Evolutionary conservation across 257 asterid genomes (phyloP).

Genomic region (Fraxinus cuspidata): DNA sequence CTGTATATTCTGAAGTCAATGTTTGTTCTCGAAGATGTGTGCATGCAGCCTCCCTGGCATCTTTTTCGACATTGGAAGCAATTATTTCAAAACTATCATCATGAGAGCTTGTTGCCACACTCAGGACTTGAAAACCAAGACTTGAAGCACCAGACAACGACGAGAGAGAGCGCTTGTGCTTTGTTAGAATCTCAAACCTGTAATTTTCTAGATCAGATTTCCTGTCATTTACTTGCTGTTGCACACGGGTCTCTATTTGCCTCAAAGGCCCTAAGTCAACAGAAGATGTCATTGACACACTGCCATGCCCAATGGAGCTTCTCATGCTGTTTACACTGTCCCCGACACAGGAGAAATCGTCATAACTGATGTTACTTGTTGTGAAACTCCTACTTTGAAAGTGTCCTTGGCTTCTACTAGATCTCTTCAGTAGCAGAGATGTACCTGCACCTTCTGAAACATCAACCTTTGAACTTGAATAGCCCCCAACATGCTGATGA

Average conservation of each 20-base stretch:
- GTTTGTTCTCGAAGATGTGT: conserved; percentile 41
- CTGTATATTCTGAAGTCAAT: conserved; percentile 45
- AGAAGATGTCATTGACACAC: conserved; percentile 80
- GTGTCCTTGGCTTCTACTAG: conserved; percentile 58
- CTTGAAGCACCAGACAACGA: conserved; percentile 76
- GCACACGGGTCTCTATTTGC: conserved; percentile 55
- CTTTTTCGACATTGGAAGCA: conserved; percentile 42
- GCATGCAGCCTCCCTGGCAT: conserved; percentile 32
- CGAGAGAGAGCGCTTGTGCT: conserved; percentile 70
- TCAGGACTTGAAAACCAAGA: conserved; percentile 52
- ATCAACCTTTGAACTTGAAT: conserved; percentile 43
- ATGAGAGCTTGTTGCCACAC: conserved; percentile 47
- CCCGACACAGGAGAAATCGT: conserved; percentile 74
- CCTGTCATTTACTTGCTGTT: conserved; percentile 65
- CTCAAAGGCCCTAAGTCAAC: conserved; percentile 70
- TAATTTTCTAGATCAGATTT: conserved; percentile 67
- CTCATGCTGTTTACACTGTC: conserved; percentile 70
- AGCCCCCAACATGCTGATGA: conserved; percentile 27
- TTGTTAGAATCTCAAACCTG: conserved; percentile 49
- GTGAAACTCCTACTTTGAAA: conserved; percentile 77
- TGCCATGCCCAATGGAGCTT: conserved; percentile 76
- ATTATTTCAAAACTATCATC: conserved; percentile 50
- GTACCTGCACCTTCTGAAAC: conserved; percentile 72
- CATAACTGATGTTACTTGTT: conserved; percentile 69
- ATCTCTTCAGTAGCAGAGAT: conserved; percentile 64